Evolutionary conservation across 1,139 yeast genomes (phyloP).

Genomic region (Diutina rugosa): DNA sequence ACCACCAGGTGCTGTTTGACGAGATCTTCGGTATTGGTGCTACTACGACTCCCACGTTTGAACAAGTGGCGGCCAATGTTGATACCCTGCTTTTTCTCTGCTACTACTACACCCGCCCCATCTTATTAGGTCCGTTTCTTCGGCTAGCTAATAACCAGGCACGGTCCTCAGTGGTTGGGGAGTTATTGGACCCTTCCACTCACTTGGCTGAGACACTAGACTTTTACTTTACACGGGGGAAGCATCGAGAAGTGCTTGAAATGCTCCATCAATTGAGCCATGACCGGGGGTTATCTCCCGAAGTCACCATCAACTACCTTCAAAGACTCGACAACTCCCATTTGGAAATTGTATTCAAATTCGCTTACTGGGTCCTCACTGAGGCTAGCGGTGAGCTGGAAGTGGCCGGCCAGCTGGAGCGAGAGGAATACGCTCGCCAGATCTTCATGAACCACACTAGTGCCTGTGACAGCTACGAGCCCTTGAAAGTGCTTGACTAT

Average conservation of each 20-base stretch:
- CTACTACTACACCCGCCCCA: slow-evolving; percentile 54
- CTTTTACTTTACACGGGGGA: slow-evolving; percentile 52
- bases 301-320: slow-evolving; percentile 42
- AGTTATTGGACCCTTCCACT: slow-evolving; percentile 15
- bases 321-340: slow-evolving; percentile 42
- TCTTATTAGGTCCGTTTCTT: slow-evolving; percentile 71
- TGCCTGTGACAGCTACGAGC: slow-evolving; percentile 49
- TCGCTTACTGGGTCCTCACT: slow-evolving; percentile 41
- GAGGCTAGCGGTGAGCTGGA: slow-evolving; percentile 6
- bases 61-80: slow-evolving; percentile 11
- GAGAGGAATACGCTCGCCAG: slow-evolving; percentile 10
- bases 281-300: slow-evolving; percentile 6
- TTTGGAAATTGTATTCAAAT: slow-evolving; percentile 45
- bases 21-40: background rate
- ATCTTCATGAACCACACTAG: slow-evolving; percentile 60
- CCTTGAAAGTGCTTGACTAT: slow-evolving; percentile 38
- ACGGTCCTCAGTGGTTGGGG: slow-evolving; percentile 43
- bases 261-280: slow-evolving; percentile 34
- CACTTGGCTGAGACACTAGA: slow-evolving; percentile 64
- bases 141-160: slow-evolving; percentile 64
- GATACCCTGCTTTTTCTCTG: slow-evolving; percentile 75
- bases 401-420: background rate
- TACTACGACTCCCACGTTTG: background rate
- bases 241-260: slow-evolving; percentile 58
- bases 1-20: background rate